phyloP scores from a whole-genome alignment of 192 early-diverging fungal genomes.

The Linnemannia hyalina region DNA sequence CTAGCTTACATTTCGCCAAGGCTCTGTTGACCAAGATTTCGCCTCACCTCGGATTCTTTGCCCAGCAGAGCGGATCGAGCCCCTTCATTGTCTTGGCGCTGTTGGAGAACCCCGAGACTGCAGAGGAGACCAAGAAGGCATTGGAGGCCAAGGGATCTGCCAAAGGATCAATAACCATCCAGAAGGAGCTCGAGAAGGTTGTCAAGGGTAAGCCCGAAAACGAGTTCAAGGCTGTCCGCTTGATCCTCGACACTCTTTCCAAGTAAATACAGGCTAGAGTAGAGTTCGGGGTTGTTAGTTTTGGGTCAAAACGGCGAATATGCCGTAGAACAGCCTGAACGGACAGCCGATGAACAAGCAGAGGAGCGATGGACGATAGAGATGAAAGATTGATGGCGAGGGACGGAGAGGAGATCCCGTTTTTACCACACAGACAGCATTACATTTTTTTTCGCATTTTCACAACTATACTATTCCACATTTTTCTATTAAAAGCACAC shows the following conservation, averaged over 20 bases:
- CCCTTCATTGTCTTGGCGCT: constrained; percentile 57
- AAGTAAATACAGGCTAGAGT: constrained; percentile 27
- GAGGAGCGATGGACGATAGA: background rate
- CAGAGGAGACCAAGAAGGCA: constrained; percentile 51
- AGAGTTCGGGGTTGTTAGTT: background rate
- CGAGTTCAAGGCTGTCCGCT: constrained; percentile 36
- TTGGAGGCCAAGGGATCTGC: constrained; percentile 24
- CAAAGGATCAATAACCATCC: constrained; percentile 47
- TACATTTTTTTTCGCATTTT: constrained; percentile 2
- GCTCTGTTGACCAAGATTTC: constrained; percentile 44
- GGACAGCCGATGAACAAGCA: background rate
- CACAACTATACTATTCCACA: background rate
- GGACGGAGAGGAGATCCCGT: background rate
- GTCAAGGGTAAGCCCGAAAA: constrained; percentile 40
- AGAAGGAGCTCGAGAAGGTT: constrained; percentile 54
- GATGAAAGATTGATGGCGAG: background rate
- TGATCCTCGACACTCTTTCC: constrained; percentile 41
- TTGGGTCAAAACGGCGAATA: background rate
- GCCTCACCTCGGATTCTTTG: constrained; percentile 46
- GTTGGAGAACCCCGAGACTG: constrained; percentile 58
- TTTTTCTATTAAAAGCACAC: constrained; percentile 4
- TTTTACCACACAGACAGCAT: constrained; percentile 4
- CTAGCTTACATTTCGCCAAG: constrained; percentile 54
- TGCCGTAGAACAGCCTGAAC: background rate
- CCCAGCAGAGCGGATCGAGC: constrained; percentile 31